These are phyloP conservation scores for Forsythia suspensa DNA, from an alignment of 257 asterid species.

Conservation along the genomic window DNA sequence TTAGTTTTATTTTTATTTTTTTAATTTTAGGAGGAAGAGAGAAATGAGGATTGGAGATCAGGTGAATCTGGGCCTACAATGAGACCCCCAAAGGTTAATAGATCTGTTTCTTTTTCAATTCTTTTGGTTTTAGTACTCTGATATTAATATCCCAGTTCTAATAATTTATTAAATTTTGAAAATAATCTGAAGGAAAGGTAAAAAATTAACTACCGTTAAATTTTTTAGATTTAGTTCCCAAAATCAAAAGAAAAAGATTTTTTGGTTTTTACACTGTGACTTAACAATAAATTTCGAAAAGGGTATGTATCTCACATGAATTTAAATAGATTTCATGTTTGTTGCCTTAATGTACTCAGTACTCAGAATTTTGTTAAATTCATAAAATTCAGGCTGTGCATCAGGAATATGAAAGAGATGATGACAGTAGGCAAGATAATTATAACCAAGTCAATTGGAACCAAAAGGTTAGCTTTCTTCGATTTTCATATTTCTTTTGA, in stretches of 20 bases:
- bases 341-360: slow-evolving; percentile 8
- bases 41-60: slow-evolving; percentile 41
- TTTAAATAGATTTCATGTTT: not conserved
- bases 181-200: not conserved
- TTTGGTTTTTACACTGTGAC: too few species aligned
- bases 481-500: slow-evolving; percentile 16
- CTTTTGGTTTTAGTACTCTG: not conserved
- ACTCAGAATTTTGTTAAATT: slow-evolving; percentile 6
- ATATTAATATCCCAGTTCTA: not conserved
- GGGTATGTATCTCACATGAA: not conserved
- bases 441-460: slow-evolving; percentile 16
- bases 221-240: not conserved
- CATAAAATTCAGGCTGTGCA: slow-evolving; percentile 4
- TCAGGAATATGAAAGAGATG: slow-evolving; percentile 24
- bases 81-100: slow-evolving; percentile 38
- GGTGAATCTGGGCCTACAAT: slow-evolving; percentile 33
- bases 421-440: slow-evolving; percentile 22
- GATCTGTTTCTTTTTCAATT: not conserved
- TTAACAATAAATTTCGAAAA: not conserved
- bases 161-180: not conserved
- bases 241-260: not conserved
- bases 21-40: slow-evolving; percentile 39
- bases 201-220: not conserved
- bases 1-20: not conserved
- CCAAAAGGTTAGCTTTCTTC: slow-evolving; percentile 27